Evolutionary conservation across 768 basidiomycete genomes (phyloP).

Genomic region (Wakefieldia striispora): DNA sequence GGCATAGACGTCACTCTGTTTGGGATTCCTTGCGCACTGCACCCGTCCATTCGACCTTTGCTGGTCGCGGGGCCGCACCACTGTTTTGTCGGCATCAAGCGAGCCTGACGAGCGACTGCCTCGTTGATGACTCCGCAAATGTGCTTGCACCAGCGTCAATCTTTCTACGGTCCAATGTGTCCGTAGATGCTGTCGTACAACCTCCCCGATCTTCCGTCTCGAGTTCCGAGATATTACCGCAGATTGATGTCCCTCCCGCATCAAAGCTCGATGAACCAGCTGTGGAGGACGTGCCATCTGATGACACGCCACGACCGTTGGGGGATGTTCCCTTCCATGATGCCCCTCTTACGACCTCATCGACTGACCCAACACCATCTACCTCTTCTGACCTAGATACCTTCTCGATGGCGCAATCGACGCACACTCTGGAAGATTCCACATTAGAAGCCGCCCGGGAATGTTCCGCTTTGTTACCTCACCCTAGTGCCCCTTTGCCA

Average conservation of each 20-base stretch:
- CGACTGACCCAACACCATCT: not conserved
- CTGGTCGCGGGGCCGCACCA: conserved; percentile 7
- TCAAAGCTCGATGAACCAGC: conserved; percentile 1
- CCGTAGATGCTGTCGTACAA: conserved; percentile 9
- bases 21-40: conserved; percentile 16
- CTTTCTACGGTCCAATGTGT: conserved; percentile 11
- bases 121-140: conserved; percentile 1
- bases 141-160: conserved; percentile 14
- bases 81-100: conserved; percentile 14
- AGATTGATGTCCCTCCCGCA: conserved; percentile 1
- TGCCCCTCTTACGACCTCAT: conserved; percentile 6
- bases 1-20: conserved; percentile 23
- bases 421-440: not conserved
- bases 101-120: not conserved
- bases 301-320: conserved; percentile 17
- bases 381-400: not conserved
- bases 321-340: conserved; percentile 8
- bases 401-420: not conserved
- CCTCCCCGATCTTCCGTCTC: conserved; percentile 4
- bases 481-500: conserved; percentile 14
- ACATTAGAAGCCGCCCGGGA: conserved; percentile 2
- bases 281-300: conserved; percentile 8
- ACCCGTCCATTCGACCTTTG: conserved; percentile 10
- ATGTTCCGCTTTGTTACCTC: conserved; percentile 8
- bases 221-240: conserved; percentile 4